Percentiles rank a stretch among this genome's conserved stretches.
Conservation (phyloP, 441 rosid species). For the Mallotus repandus region DNA sequence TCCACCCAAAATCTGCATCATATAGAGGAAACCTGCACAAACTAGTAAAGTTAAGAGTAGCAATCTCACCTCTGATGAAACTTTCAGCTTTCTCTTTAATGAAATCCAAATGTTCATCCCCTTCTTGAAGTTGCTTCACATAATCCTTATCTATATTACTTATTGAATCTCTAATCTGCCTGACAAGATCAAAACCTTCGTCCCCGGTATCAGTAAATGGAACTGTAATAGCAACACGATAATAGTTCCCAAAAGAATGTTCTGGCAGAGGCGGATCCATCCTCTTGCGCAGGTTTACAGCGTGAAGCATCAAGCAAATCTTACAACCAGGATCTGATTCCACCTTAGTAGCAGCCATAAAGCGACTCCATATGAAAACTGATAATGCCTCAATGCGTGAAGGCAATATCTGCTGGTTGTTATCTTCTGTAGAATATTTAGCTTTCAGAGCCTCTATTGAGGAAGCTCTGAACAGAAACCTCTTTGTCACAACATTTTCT, state of each 20-base stretch:
- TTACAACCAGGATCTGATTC: not conserved
- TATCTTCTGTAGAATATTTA: slow-evolving; percentile 11
- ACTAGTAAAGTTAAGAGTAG: slow-evolving; percentile 19
- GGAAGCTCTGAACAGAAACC: slow-evolving; percentile 33
- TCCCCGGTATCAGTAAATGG: not conserved
- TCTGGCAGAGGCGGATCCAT: slow-evolving; percentile 28
- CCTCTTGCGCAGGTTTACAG: slow-evolving; percentile 22
- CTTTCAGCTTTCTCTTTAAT: slow-evolving; percentile 13
- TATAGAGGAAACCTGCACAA: slow-evolving; percentile 24
- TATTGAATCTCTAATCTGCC: slow-evolving; percentile 18
- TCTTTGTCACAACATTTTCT: slow-evolving; percentile 28
- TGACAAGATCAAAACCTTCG: not conserved
- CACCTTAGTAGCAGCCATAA: slow-evolving; percentile 10
- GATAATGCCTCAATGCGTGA: slow-evolving; percentile 31
- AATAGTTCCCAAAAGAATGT: slow-evolving; percentile 26
- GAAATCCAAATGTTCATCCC: slow-evolving; percentile 13
- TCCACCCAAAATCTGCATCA: slow-evolving; percentile 30
- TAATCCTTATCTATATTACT: slow-evolving; percentile 10
- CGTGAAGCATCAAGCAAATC: slow-evolving; percentile 12
- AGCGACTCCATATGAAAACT: slow-evolving; percentile 22
- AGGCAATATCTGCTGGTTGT: slow-evolving; percentile 6
- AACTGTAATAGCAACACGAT: slow-evolving; percentile 6
- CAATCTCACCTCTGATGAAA: slow-evolving; percentile 19
- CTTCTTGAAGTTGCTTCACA: slow-evolving; percentile 19
- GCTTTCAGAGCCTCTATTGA: slow-evolving; percentile 31